Evolutionary conservation across 805 yeast species (phyloP).

Genomic region (Saturnispora saitoi): DNA sequence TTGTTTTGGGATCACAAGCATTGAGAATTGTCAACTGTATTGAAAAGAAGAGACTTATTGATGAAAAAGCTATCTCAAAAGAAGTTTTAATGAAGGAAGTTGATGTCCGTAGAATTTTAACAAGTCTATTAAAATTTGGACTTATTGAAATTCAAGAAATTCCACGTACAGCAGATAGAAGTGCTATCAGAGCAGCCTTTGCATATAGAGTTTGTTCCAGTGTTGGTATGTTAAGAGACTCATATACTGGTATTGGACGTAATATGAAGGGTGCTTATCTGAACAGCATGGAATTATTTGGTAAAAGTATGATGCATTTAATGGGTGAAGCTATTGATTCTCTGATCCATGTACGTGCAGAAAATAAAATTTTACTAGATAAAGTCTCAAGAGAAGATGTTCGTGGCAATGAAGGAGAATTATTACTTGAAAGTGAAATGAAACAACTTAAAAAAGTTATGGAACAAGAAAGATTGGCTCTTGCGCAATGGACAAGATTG

Average conservation of each 20-base stretch:
- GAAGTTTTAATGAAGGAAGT: slow-evolving; percentile 69
- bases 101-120: slow-evolving; percentile 63
- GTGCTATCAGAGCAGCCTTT: slow-evolving; percentile 81
- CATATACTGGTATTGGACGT: not conserved
- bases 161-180: slow-evolving; percentile 84
- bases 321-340: slow-evolving; percentile 45
- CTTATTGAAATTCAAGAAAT: slow-evolving; percentile 86
- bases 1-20: slow-evolving; percentile 57
- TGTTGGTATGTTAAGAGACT: slow-evolving; percentile 4
- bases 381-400: slow-evolving; percentile 90
- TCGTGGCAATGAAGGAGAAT: slow-evolving; percentile 67
- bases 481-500: slow-evolving; percentile 49
- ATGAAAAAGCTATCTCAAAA: slow-evolving; percentile 76
- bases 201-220: slow-evolving; percentile 50
- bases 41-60: slow-evolving; percentile 58
- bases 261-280: slow-evolving; percentile 15
- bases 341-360: slow-evolving; percentile 45
- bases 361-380: slow-evolving; percentile 58
- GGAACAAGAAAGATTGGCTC: slow-evolving; percentile 44
- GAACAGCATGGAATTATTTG: slow-evolving; percentile 29
- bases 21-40: slow-evolving; percentile 73
- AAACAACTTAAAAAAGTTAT: slow-evolving; percentile 58
- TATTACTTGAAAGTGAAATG: slow-evolving; percentile 66
- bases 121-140: slow-evolving; percentile 58
- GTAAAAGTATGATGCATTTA: slow-evolving; percentile 39